These are phyloP conservation scores for Didymella arachidicola DNA, from an alignment of 2,329 filamentous ascomycete genomes.

Conservation along the genomic window DNA sequence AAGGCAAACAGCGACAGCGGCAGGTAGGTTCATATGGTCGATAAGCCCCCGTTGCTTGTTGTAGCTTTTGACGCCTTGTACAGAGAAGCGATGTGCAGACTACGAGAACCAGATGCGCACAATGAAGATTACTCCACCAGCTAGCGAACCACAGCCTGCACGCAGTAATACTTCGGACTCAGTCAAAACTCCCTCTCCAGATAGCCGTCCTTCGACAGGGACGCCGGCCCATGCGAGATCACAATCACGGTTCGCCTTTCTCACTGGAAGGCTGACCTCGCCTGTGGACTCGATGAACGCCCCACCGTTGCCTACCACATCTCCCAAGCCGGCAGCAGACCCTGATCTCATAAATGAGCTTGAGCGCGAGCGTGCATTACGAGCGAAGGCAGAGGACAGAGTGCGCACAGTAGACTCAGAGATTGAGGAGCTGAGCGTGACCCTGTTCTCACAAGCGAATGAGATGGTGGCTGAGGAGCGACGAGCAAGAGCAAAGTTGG, in stretches of 20 bases:
- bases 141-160: constrained; percentile 21
- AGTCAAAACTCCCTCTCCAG: constrained; percentile 28
- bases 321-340: constrained; percentile 26
- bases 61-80: constrained; percentile 13
- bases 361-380: constrained; percentile 70
- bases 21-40: constrained; percentile 53
- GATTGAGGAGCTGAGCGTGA: constrained; percentile 78
- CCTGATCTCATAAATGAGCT: constrained; percentile 68
- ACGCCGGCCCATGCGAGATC: constrained; percentile 36
- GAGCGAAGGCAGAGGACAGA: constrained; percentile 73
- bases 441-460: constrained; percentile 82
- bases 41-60: not conserved
- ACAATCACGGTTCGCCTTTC: constrained; percentile 54
- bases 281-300: constrained; percentile 36
- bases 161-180: constrained; percentile 36
- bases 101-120: constrained; percentile 79
- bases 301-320: constrained; percentile 26
- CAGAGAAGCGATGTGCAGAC: constrained; percentile 69
- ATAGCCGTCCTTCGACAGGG: constrained; percentile 43
- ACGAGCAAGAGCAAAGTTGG: constrained; percentile 72
- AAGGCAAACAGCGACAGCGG: constrained; percentile 73
- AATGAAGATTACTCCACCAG: constrained; percentile 48
- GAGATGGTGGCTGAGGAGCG: constrained; percentile 85
- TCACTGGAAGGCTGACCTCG: constrained; percentile 51
- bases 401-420: constrained; percentile 73